A percentile compares a stretch with the other conserved stretches of the same genome.
Conservation (phyloP, 805 yeast genomes). For the Jamesozyma jinghongensis region DNA sequence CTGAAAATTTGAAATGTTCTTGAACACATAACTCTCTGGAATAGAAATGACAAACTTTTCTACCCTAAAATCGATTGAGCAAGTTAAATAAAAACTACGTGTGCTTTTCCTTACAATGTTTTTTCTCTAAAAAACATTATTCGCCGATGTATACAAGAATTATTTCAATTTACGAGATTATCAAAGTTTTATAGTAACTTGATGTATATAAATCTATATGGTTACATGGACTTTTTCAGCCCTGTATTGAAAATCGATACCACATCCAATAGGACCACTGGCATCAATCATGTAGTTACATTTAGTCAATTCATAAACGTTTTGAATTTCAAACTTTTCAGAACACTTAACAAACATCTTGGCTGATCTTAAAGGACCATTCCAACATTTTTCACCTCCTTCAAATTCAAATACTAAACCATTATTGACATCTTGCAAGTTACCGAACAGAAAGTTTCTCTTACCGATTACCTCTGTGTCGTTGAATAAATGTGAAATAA, state of each 20-base stretch:
- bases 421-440: conserved; percentile 26
- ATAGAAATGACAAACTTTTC: too few relatives aligned
- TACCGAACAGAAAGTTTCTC: conserved; percentile 19
- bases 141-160: too few relatives aligned
- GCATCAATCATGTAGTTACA: conserved; percentile 61
- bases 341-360: conserved; percentile 62
- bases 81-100: too few relatives aligned
- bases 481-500: conserved; percentile 19
- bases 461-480: conserved; percentile 13
- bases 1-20: too few relatives aligned
- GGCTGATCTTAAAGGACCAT: conserved; percentile 80
- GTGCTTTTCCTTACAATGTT: too few relatives aligned
- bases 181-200: too few relatives aligned
- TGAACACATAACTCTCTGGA: too few relatives aligned
- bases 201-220: conserved; percentile 3
- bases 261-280: conserved; percentile 36
- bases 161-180: too few relatives aligned
- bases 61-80: too few relatives aligned
- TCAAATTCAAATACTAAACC: conserved; percentile 36
- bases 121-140: too few relatives aligned
- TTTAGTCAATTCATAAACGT: conserved; percentile 80
- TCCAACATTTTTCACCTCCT: conserved; percentile 82
- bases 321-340: conserved; percentile 30
- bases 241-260: conserved; percentile 8
- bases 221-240: conserved; percentile 1